These are phyloP conservation scores for Blastocystis sp. DNA, from an alignment of 352 stramenopile species.

Conservation along the genomic window DNA sequence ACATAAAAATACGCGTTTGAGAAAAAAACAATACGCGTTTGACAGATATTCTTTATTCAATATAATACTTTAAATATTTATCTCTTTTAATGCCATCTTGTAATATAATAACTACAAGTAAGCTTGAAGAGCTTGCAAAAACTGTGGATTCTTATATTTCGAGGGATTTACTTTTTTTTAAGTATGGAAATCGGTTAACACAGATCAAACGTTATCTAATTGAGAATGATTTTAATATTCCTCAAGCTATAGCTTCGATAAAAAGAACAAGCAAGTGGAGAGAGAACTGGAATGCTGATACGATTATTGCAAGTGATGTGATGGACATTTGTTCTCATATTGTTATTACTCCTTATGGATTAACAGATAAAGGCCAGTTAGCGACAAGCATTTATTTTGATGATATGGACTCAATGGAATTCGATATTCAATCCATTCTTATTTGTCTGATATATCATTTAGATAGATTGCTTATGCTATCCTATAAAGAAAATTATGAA, in stretches of 20 bases:
- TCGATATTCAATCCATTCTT: too few relatives aligned
- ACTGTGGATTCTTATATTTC: neutral
- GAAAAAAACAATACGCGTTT: too few relatives aligned
- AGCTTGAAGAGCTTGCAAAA: neutral
- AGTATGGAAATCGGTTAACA: constrained; percentile 4
- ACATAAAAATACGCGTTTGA: too few relatives aligned
- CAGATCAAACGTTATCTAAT: constrained; percentile 24
- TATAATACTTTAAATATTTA: too few relatives aligned
- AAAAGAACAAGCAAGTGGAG: constrained; percentile 13
- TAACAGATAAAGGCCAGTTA: neutral
- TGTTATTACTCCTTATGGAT: neutral
- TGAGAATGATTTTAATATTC: constrained; percentile 4
- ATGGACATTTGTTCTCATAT: neutral
- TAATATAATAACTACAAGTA: neutral
- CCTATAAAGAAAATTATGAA: constrained; percentile 5
- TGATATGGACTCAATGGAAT: too few relatives aligned
- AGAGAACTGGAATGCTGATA: constrained; percentile 19
- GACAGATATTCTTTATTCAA: too few relatives aligned
- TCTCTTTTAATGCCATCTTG: too few relatives aligned
- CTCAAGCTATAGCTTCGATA: constrained; percentile 4
- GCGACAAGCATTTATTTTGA: neutral
- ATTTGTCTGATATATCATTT: neutral
- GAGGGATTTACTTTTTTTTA: constrained; percentile 3
- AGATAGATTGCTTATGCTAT: constrained; percentile 3
- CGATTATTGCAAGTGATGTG: constrained; percentile 7